Evolutionary conservation across 495 filamentous ascomycete genomes (phyloP), one percentile per base, ranked within the genome.

Genomic region (Aspergillus avenaceus): DNA sequence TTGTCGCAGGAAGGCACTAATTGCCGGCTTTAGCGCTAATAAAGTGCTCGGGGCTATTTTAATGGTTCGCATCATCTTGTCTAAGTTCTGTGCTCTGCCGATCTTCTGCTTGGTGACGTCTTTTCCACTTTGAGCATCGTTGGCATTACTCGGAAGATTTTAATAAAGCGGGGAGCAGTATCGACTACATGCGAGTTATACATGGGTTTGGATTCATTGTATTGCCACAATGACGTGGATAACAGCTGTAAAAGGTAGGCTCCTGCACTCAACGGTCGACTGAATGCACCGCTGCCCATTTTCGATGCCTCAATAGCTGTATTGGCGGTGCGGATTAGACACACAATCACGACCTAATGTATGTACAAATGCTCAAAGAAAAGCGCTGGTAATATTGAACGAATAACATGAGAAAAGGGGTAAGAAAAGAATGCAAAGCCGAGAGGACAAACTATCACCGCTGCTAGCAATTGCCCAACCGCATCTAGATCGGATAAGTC

Each of bases 71-170:
- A 5, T 26, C 41, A 24, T 26, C 3, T 24, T 14, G 27, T 43
- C 23, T 22, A 26, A 14, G 22, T 24, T 18, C 23, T n/a, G 9
- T 43, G 14, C 25, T 2, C 14, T 29, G 41, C n/a, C 26, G 41
- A 45, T 45, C 41, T 29, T 21, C n/a, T 45, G 41, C 29, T 13
- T 5, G 5, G 29, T 45, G 41, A 45, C 41, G 41, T 45, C 12
- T 24, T 4, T n/a, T 23, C 12, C 3, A 18, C 3, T 32, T 24
- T 43, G 41, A 13, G 14, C 7, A 1, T 19, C 24, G 4, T 43
- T 28, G 8, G 32, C 4, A 43, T 18, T 3, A 4, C n/a, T 16
- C 3, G 32, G n/a, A n/a, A n/a, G n/a, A n/a, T n/a, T n/a, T n/a
- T n/a, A n/a, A n/a, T n/a, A n/a, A n/a, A n/a, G n/a, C n/a, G n/a